Conservation (phyloP, 2,329 filamentous ascomycete genomes). For the Leptodontidium sp. region DNA sequence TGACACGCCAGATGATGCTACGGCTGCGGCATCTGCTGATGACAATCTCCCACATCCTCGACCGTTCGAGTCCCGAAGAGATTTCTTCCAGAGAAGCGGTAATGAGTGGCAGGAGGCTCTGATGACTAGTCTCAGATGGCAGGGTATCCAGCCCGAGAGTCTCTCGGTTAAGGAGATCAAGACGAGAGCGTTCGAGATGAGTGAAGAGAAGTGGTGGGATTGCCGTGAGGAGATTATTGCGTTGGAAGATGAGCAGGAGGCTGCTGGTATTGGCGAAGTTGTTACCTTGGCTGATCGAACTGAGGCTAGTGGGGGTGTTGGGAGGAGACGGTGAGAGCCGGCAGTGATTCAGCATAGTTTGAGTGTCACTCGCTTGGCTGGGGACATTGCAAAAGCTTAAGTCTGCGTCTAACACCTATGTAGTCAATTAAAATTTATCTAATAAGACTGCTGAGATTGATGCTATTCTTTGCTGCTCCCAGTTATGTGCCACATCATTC, state of each 20-base stretch:
- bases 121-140: constrained; percentile 76
- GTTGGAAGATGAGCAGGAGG: constrained; percentile 95
- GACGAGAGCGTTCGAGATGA: constrained; percentile 86
- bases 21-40: constrained; percentile 34
- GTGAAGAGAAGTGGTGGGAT: constrained; percentile 99
- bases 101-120: constrained; percentile 91
- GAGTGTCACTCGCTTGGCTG: not conserved
- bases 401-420: not conserved
- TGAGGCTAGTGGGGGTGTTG: constrained; percentile 52
- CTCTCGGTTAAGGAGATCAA: constrained; percentile 90
- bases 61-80: constrained; percentile 83
- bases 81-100: constrained; percentile 90
- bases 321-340: constrained; percentile 40
- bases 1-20: constrained; percentile 50
- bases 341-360: no score
- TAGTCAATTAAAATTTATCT: not conserved
- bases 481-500: not conserved
- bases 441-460: not conserved
- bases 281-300: constrained; percentile 83
- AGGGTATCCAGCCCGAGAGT: constrained; percentile 70
- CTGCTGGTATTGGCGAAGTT: constrained; percentile 84
- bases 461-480: not conserved
- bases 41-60: constrained; percentile 49
- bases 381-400: not conserved
- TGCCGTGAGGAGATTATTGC: constrained; percentile 90